Evolutionary conservation across 768 basidiomycete genomes (phyloP), one percentile per base, ranked within the genome.

Genomic region (Dacryopinax primogenitus): DNA sequence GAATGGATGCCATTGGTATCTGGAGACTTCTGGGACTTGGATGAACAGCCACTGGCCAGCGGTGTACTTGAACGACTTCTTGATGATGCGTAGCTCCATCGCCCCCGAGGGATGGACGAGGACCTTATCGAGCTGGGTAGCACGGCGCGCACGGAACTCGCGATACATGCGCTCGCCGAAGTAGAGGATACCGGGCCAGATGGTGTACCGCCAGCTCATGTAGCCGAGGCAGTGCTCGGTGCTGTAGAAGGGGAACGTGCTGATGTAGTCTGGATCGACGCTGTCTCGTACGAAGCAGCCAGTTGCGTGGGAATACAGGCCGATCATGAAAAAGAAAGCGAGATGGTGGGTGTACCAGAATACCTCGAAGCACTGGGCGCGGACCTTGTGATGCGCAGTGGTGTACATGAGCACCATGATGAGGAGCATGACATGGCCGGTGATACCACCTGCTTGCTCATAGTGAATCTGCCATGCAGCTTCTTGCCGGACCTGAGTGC

Each of bases 271-370:
- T n/a, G 92, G 90, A 34, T 85, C 74, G 16, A 79, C 77, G n/a
- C 83, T 79, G 73, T 92, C 91, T 61, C 93, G 91, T 66, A 97
- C 93, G 76, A 97, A 97, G 76, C 93, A 97, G 3, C 93, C 92
- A 64, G 88, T 88, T 9, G 92, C 92, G 74, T 94, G 92, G 23
- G 88, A 82, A 76, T 88, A 95, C 58, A 96, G 83, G 33, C 84
- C 89, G 67, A 94, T 78, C 85, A 94, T 90, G 78, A 94, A 93
- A 78, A 93, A 90, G 81, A 93, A 91, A 12, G 90, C 90, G 39
- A 93, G 83, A 70, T 94, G 93, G 69, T 95, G 93, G 34, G 92
- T 93, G 75, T 93, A 95, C 92, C 92, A 95, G 80, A 97, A 97
- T 0, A 84, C 90, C 75, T 97, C 93, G 76, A 94, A 96, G 78